A percentile compares a stretch with the other conserved stretches of the same genome.
Evolutionary conservation across 768 basidiomycete genomes (phyloP).

Genomic region (Pleurotus eryngii): DNA sequence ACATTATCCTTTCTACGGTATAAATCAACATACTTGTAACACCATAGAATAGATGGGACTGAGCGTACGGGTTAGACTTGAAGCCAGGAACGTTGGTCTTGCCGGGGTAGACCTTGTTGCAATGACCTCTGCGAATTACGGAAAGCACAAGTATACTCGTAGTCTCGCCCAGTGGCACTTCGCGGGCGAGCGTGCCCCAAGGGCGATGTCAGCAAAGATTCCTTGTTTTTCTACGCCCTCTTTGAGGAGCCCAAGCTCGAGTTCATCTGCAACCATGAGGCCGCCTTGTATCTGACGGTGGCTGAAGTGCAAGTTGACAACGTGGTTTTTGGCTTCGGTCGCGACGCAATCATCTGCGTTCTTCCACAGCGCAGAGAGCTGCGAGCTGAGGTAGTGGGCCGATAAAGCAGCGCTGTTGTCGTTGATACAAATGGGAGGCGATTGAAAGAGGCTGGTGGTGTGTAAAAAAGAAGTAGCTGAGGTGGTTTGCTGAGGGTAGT

Average conservation of each 20-base stretch:
- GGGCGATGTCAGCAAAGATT: no score
- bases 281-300: no score
- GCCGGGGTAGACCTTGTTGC: constrained; percentile 10
- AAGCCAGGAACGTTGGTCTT: background rate
- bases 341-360: constrained; percentile 12
- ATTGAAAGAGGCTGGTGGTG: no score
- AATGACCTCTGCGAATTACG: no score
- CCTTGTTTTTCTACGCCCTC: no score
- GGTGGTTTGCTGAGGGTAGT: no score
- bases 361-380: constrained; percentile 12
- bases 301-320: background rate
- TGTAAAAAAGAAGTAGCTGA: no score
- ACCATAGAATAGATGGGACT: background rate
- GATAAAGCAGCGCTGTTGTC: constrained; percentile 7
- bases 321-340: constrained; percentile 2
- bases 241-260: no score
- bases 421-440: background rate
- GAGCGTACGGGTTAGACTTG: constrained; percentile 6
- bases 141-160: no score
- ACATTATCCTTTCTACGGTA: constrained; percentile 7
- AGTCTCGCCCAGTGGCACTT: no score
- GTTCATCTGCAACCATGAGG: no score
- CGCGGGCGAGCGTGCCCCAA: no score
- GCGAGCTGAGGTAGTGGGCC: constrained; percentile 12
- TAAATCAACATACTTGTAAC: background rate